Conservation (phyloP, 139 green algal genomes). For the Chlorella sorokiniana region DNA sequence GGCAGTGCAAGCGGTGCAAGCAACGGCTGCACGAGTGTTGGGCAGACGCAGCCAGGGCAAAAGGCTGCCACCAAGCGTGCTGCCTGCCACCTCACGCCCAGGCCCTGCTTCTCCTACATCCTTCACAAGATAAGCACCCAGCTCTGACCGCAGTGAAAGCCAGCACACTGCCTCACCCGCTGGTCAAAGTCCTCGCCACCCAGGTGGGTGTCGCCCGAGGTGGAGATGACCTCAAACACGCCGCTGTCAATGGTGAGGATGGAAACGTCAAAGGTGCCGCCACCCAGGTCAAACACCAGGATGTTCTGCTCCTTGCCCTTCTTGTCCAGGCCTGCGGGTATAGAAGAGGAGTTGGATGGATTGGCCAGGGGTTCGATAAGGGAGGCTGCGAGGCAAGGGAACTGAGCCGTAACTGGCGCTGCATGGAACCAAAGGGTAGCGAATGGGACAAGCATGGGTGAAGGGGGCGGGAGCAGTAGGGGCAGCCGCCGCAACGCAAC, state of each 20-base stretch:
- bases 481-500: no score
- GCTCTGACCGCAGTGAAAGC: not conserved
- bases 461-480: no score
- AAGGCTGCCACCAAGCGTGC: no score
- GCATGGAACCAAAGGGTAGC: no score
- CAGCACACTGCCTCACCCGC: slow-evolving; percentile 53
- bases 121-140: not conserved
- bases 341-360: not conserved
- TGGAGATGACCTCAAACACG: slow-evolving; percentile 97
- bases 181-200: slow-evolving; percentile 99
- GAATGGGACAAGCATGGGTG: no score
- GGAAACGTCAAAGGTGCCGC: slow-evolving; percentile 99
- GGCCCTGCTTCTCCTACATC: no score
- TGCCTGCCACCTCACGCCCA: no score
- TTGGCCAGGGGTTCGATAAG: not conserved
- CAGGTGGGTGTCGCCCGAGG: slow-evolving; percentile 96
- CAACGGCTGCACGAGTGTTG: no score
- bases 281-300: slow-evolving; percentile 98
- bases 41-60: no score
- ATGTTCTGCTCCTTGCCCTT: slow-evolving; percentile 94
- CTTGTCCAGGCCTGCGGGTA: slow-evolving; percentile 80
- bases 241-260: slow-evolving; percentile 98
- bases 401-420: no score
- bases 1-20: not conserved
- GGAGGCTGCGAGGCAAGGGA: not conserved